Conservation (phyloP, 257 asterid species). For the Prunella vulgaris region DNA sequence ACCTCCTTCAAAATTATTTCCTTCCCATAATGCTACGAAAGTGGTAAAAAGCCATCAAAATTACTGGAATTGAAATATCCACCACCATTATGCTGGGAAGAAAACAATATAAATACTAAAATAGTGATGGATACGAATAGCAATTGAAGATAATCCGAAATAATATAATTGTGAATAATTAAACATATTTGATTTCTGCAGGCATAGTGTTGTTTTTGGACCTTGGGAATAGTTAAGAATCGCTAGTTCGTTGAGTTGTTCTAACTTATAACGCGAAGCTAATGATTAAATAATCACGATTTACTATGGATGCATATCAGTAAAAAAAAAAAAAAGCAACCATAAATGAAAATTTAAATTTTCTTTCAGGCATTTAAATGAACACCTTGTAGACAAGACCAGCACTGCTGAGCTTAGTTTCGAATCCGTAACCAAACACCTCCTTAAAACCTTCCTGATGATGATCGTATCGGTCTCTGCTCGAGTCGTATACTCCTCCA, state of each 20-base stretch:
- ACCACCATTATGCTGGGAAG: background rate
- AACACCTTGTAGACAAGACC: conserved; percentile 28
- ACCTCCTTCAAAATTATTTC: conserved; percentile 22
- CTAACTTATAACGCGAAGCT: background rate
- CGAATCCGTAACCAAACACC: conserved; percentile 21
- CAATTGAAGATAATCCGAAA: conserved; percentile 1
- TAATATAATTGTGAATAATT: background rate
- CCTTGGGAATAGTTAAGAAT: background rate
- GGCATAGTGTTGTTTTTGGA: background rate
- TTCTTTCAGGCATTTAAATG: conserved; percentile 11
- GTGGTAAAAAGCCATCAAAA: background rate
- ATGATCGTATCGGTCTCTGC: conserved; percentile 40
- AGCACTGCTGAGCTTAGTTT: conserved; percentile 24
- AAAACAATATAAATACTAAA: background rate
- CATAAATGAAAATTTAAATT: background rate
- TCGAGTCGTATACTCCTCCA: conserved; percentile 42
- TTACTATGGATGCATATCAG: too few relatives aligned
- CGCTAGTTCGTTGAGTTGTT: background rate
- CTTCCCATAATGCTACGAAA: conserved; percentile 16
- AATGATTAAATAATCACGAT: background rate
- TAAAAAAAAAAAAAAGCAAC: too few relatives aligned
- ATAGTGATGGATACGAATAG: background rate
- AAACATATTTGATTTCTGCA: background rate
- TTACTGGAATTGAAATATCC: background rate
- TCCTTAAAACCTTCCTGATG: conserved; percentile 25